Evolutionary conservation across 1,139 yeast species (phyloP), one percentile per base, ranked within the genome.

Genomic region (Casaregolazyma suthepensis): DNA sequence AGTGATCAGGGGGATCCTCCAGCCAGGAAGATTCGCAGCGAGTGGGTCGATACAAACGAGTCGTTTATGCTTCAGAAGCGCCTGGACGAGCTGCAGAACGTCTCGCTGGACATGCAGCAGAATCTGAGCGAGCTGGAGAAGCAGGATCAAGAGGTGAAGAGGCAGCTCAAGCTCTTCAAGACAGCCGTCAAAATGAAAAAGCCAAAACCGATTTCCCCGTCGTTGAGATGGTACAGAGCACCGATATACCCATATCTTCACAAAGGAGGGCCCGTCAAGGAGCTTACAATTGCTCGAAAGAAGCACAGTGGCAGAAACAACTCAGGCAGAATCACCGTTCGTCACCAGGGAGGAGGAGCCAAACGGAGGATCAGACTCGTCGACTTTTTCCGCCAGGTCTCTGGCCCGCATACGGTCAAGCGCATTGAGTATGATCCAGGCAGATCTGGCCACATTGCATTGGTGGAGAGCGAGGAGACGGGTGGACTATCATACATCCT

Each of bases 321-420:
- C 70, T 76, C 85, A 12, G 99, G 99, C 62, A 79, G 81, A 61
- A 88, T 93, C 64, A 88, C 96, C 7, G 85, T 89, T 45, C 82
- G 99, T 68, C 97, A 94, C 68, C 83, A 94, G 70, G 99, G 99
- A 69, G 99, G 99, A 64, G 99, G 98, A 47, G 95, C 88, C 69
- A 89, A 87, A 70, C 84, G 90, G 66, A 81, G 99, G 71, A 80
- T 87, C 45, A 81, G 99, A 65, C 70, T 87, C 48, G 79, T 93
- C 29, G 99, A 93, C 70, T 84, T 85, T 66, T 76, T 76, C 63
- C 80, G 99, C 65, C 66, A 70, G 47, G 78, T 69, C 2, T 71
- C 82, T 1, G 99, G 98, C 22, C 79, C 78, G 52, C 95, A 89
- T 62, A 78, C 81, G 20, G 98, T 93, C 20, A 74, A 84, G 55